Percentiles rank a stretch among this genome's conserved stretches.
These are phyloP conservation scores for Aspergillus incahuasiensis DNA, from an alignment of 495 filamentous ascomycete genomes.

Conservation along the genomic window DNA sequence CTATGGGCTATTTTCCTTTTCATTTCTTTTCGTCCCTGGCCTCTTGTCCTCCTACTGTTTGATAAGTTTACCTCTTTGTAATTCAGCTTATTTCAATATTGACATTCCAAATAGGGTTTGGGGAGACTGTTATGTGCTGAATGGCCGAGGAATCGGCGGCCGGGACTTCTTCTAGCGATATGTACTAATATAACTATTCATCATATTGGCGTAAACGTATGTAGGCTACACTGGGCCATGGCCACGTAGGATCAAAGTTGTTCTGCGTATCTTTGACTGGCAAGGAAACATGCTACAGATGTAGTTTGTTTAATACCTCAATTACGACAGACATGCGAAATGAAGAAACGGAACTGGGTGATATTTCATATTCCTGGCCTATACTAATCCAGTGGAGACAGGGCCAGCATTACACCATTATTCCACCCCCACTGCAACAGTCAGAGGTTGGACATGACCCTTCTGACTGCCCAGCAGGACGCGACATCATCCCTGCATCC, in stretches of 20 bases:
- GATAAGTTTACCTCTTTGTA: background rate
- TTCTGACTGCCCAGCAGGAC: conserved; percentile 1
- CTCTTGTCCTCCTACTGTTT: background rate
- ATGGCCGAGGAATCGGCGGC: background rate
- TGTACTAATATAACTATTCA: conserved; percentile 1
- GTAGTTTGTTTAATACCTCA: too few relatives aligned
- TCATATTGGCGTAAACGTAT: too few relatives aligned
- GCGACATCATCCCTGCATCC: background rate
- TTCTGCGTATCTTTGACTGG: too few relatives aligned
- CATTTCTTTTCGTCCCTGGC: background rate
- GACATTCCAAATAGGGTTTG: background rate
- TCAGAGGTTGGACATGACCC: conserved; percentile 6
- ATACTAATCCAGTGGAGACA: conserved; percentile 28
- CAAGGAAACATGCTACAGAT: too few relatives aligned
- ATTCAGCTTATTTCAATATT: conserved; percentile 2
- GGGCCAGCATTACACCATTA: conserved; percentile 24
- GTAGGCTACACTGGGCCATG: too few relatives aligned
- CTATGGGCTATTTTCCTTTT: too few relatives aligned
- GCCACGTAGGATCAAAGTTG: background rate
- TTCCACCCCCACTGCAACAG: conserved; percentile 20
- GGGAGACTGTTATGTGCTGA: background rate
- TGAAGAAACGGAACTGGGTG: conserved; percentile 24
- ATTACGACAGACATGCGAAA: background rate
- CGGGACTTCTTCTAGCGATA: background rate
- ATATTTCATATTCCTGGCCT: conserved; percentile 34